Evolutionary conservation across 176 grass and related monocot species (phyloP).

Genomic region (Oryza longistaminata): DNA sequence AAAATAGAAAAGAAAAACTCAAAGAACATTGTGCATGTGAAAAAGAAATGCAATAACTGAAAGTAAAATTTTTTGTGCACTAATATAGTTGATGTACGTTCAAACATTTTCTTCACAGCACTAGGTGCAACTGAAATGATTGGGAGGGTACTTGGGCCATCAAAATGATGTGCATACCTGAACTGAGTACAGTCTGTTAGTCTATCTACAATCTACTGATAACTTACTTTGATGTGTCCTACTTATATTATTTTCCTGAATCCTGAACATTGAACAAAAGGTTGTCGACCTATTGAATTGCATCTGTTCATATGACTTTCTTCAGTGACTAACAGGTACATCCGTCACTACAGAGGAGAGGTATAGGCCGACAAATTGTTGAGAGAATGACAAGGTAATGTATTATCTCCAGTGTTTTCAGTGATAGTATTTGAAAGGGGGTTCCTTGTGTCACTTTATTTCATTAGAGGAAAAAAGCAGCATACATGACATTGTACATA

Average conservation of each 20-base stretch:
- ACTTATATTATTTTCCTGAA: slow-evolving; percentile 1
- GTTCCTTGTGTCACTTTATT: background rate
- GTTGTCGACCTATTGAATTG: background rate
- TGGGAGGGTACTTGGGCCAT: background rate
- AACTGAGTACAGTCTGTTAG: background rate
- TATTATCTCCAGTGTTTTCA: background rate
- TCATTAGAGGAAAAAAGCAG: background rate
- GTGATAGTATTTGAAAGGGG: background rate
- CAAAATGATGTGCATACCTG: background rate
- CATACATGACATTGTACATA: background rate
- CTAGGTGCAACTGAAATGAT: background rate
- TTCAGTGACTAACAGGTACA: slow-evolving; percentile 86
- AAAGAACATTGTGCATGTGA: background rate
- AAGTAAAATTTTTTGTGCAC: background rate
- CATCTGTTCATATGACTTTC: slow-evolving; percentile 52
- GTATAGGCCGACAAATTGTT: slow-evolving; percentile 85
- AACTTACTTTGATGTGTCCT: background rate
- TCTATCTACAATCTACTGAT: background rate
- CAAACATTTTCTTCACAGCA: background rate
- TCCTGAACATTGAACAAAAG: background rate
- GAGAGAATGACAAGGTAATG: slow-evolving; percentile 74
- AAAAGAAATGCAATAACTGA: background rate
- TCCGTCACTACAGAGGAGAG: slow-evolving; percentile 71
- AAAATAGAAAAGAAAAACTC: background rate
- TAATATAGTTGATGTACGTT: background rate